Base-by-base conservation (phyloP, 2,329 filamentous ascomycete species). In the Juglanconis sp. region DNA sequence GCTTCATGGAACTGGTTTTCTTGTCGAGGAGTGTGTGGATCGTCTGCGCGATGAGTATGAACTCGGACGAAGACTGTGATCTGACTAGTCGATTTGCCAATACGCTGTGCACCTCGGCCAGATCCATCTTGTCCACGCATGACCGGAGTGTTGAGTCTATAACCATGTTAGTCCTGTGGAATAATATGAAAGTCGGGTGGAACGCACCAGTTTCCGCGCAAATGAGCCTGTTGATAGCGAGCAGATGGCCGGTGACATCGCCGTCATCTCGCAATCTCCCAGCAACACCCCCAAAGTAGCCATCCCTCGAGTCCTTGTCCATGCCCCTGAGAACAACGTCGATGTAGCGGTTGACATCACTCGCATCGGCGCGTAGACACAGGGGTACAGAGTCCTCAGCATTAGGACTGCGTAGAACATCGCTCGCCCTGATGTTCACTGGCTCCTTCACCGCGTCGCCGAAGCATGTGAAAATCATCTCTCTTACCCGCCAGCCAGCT, bases 1-100 rank as follows among this genome's bases (percentile, higher is more conserved):
- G 84, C 5, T 76, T 78, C 76, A 85, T 82, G 46, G 75, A 74
- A 17, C 74, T 75, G 0, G 79, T 74, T 48, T 78, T 78, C 64
- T 77, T 78, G 63, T 84, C 81, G 31, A 86, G 74, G 8, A 86
- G 72, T 2, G 74, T 70, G 32, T 73, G 70, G 11, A 81, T 69
- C 9, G 76, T 74, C 40, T 77, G 74, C 49, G 78, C 76, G 7
- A 76, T 68, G 10, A 76, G 72, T 30, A 69, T 63, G 57, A 77
- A 74, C 56, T 76, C 71, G 1, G 69, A 62, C 5, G 70, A 65
- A 5, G 67, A 67, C 17, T 66, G 68, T 4, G 74, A 55, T 4
- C 63, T 67, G 4, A 65, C 54, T 2, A 81, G 71, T 11, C 66
- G 68, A 8, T 64, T 62, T 55, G 69, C 68, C 56, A 84, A 67